phyloP scores from a whole-genome alignment of 2,329 filamentous ascomycete genomes.

The Botrytis byssoidea region DNA sequence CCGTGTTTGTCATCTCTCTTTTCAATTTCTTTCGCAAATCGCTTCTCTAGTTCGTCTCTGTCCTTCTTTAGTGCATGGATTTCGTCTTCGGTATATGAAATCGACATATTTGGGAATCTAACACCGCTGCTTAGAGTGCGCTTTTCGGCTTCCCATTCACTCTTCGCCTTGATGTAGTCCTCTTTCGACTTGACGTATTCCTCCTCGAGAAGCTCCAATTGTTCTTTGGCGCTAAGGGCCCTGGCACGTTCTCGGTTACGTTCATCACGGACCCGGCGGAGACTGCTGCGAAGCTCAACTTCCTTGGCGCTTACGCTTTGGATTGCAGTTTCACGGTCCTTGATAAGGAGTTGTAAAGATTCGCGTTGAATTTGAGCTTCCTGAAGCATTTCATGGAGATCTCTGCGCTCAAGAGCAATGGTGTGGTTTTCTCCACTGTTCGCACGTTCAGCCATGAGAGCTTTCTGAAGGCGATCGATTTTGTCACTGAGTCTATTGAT shows the following conservation, averaged over 20 bases:
- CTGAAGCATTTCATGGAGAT: slow-evolving; percentile 60
- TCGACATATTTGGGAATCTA: slow-evolving; percentile 42
- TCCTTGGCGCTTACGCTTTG: slow-evolving; percentile 57
- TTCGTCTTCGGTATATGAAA: slow-evolving; percentile 42
- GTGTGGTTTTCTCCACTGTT: slow-evolving; percentile 58
- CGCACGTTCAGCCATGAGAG: slow-evolving; percentile 54
- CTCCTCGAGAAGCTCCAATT: slow-evolving; percentile 39
- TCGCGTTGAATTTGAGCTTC: slow-evolving; percentile 63
- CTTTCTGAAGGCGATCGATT: slow-evolving; percentile 45
- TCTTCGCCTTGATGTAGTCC: slow-evolving; percentile 33
- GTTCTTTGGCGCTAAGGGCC: slow-evolving; percentile 27
- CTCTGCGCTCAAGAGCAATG: slow-evolving; percentile 55
- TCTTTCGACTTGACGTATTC: slow-evolving; percentile 39
- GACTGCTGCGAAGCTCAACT: slow-evolving; percentile 60
- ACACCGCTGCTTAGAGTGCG: slow-evolving; percentile 43
- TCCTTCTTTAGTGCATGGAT: slow-evolving; percentile 41
- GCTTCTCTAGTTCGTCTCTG: slow-evolving; percentile 50
- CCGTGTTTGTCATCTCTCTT: slow-evolving; percentile 61
- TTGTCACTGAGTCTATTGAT: slow-evolving; percentile 50
- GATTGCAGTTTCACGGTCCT: slow-evolving; percentile 66
- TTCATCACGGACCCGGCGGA: slow-evolving; percentile 68
- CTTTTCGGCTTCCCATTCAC: slow-evolving; percentile 49
- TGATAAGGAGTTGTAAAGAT: slow-evolving; percentile 69
- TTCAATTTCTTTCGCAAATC: slow-evolving; percentile 39
- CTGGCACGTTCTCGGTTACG: slow-evolving; percentile 45